A percentile compares a stretch with the other conserved stretches of the same genome.
phyloP scores from a whole-genome alignment of 495 filamentous ascomycete genomes.

The Penicillium egyptiacum region DNA sequence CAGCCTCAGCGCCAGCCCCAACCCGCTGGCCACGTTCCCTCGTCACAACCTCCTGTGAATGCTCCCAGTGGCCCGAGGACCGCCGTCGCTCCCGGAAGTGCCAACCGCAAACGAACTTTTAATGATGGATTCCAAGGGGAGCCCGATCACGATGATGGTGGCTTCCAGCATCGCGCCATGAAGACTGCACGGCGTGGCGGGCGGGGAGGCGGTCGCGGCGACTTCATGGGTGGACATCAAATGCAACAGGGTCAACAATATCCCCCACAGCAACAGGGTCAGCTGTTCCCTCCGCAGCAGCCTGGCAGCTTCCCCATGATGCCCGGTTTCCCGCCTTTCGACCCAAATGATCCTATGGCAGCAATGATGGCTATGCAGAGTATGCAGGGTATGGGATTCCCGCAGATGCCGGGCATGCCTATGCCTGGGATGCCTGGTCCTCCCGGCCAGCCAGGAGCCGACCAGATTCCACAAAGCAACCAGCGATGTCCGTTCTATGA shows the following conservation, averaged over 20 bases:
- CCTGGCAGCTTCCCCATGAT: constrained; percentile 48
- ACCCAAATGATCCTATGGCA: constrained; percentile 67
- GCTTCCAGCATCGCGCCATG: constrained; percentile 54
- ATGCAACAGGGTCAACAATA: constrained; percentile 15
- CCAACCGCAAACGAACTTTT: constrained; percentile 56
- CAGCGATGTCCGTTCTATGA: constrained; percentile 85
- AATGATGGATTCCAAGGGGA: constrained; percentile 58
- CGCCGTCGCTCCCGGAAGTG: constrained; percentile 21
- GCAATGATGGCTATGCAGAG: constrained; percentile 71
- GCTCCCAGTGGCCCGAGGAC: constrained; percentile 37
- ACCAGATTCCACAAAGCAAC: constrained; percentile 38
- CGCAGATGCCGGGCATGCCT: constrained; percentile 55
- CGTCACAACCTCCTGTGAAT: constrained; percentile 35
- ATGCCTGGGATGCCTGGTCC: constrained; percentile 43
- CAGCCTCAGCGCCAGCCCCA: constrained; percentile 43
- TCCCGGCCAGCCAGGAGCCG: constrained; percentile 31
- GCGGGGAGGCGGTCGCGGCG: constrained; percentile 56
- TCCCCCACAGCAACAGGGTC: constrained; percentile 4
- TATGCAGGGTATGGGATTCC: constrained; percentile 69
- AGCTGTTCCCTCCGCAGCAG: constrained; percentile 31
- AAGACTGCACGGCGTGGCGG: constrained; percentile 73
- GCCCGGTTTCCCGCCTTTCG: constrained; percentile 54
- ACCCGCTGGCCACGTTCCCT: constrained; percentile 18
- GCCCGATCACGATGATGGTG: constrained; percentile 39
- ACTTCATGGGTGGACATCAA: constrained; percentile 38